These are phyloP conservation scores for Fusarium fujikuroi DNA, from an alignment of 2,329 filamentous ascomycete genomes.

Conservation along the genomic window DNA sequence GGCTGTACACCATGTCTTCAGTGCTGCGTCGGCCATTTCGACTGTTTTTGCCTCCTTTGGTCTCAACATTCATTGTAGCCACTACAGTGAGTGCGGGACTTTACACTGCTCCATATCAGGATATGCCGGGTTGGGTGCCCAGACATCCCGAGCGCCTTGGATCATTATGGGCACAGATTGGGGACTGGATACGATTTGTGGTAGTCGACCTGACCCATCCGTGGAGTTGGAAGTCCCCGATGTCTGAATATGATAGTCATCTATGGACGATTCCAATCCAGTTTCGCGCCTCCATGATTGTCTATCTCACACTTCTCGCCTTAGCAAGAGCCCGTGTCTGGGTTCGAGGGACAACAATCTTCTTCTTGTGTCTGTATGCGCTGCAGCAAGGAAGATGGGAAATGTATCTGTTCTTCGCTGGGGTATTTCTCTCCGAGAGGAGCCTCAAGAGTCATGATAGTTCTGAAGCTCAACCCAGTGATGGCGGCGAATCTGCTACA, in stretches of 20 bases:
- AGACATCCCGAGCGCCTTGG: neutral
- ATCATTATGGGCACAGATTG: neutral
- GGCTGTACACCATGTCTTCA: neutral
- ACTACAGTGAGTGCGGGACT: neutral
- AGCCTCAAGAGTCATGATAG: fast-evolving
- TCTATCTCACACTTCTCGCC: neutral
- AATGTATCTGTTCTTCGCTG: neutral
- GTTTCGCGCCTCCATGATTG: neutral
- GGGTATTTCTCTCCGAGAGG: neutral
- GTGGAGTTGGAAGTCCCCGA: neutral
- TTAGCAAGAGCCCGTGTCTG: neutral
- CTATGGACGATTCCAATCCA: neutral
- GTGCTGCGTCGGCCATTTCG: neutral
- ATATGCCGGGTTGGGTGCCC: neutral
- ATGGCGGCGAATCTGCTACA: neutral
- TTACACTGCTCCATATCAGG: fast-evolving
- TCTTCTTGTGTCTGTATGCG: fast-evolving
- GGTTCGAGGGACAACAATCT: neutral
- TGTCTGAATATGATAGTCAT: neutral
- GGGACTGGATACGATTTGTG: neutral
- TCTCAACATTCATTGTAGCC: neutral
- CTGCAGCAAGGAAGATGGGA: neutral
- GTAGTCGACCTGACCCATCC: neutral
- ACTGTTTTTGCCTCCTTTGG: neutral
- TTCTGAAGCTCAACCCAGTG: fast-evolving